These are phyloP conservation scores for Catharanthus roseus DNA, from an alignment of 257 asterid genomes.

Conservation along the genomic window DNA sequence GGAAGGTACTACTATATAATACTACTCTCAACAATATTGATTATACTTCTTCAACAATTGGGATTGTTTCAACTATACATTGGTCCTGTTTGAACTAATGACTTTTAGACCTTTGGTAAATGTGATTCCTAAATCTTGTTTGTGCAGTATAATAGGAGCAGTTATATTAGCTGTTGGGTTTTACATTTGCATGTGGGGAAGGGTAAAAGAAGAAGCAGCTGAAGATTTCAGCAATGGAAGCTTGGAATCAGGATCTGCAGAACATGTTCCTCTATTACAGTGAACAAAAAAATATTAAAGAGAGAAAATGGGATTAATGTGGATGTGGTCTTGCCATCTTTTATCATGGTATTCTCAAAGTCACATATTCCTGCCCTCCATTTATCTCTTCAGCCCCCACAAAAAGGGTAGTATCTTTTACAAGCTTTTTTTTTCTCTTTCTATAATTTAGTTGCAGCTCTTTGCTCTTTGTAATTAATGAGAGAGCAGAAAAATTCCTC, in stretches of 20 bases:
- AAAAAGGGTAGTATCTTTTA: too few relatives aligned
- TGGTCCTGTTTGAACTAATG: background rate
- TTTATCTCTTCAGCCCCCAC: background rate
- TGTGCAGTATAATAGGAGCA: slow-evolving; percentile 65
- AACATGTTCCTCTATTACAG: background rate
- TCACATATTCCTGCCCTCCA: background rate
- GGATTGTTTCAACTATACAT: background rate
- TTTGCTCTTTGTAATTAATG: background rate
- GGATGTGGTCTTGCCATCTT: too few relatives aligned
- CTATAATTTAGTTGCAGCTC: background rate
- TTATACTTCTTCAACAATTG: background rate
- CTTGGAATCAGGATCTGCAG: slow-evolving; percentile 12
- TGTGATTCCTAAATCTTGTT: background rate
- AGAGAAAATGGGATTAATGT: background rate
- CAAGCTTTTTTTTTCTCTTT: too few relatives aligned
- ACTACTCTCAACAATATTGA: background rate
- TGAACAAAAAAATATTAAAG: background rate
- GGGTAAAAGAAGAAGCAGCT: slow-evolving; percentile 48
- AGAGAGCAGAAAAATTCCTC: background rate
- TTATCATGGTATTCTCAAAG: background rate
- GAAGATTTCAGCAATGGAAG: slow-evolving; percentile 7
- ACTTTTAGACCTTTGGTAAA: background rate
- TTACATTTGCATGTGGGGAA: slow-evolving; percentile 82
- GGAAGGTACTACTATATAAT: slow-evolving; percentile 62
- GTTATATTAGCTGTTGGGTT: slow-evolving; percentile 56